Percentiles rank a stretch among this genome's conserved stretches.
Conservation (phyloP, 176 grass and related monocot genomes). For the Elaeis guineensis region DNA sequence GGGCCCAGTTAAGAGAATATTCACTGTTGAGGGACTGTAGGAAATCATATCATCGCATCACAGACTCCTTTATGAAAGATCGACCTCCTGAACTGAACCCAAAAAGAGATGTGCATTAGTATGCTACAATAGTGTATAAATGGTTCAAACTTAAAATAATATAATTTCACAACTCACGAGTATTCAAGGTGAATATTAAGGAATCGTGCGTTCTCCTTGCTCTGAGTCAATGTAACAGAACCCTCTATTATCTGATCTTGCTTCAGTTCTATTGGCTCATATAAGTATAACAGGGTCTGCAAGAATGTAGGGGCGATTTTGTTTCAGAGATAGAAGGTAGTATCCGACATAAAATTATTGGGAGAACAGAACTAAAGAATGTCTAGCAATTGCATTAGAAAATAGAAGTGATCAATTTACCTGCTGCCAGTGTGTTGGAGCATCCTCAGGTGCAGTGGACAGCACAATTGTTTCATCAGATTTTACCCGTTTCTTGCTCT, state of each 20-base stretch:
- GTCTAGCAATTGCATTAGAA: background rate
- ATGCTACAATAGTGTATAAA: background rate
- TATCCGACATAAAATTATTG: no score
- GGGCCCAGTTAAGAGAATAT: background rate
- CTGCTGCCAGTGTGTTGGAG: slow-evolving; percentile 97
- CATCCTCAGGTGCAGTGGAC: slow-evolving; percentile 91
- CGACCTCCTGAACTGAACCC: slow-evolving; percentile 63
- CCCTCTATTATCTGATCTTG: slow-evolving; percentile 91
- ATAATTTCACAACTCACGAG: slow-evolving; percentile 45
- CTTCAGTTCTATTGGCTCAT: slow-evolving; percentile 74
- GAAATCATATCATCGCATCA: slow-evolving; percentile 49
- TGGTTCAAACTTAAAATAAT: slow-evolving; percentile 10
- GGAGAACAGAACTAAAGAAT: slow-evolving; percentile 11
- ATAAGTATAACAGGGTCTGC: slow-evolving; percentile 87
- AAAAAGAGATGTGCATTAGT: background rate
- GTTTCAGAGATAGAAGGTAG: background rate
- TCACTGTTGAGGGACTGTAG: background rate
- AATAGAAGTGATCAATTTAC: slow-evolving; percentile 25
- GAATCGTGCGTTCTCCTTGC: slow-evolving; percentile 68
- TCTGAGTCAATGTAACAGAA: slow-evolving; percentile 82
- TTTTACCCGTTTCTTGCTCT: slow-evolving; percentile 56
- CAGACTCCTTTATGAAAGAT: slow-evolving; percentile 68
- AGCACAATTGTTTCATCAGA: slow-evolving; percentile 59
- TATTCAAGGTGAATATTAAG: slow-evolving; percentile 80
- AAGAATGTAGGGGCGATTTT: background rate